Conservation (phyloP, 2,329 filamentous ascomycete species). For the Fusarium lateritium region DNA sequence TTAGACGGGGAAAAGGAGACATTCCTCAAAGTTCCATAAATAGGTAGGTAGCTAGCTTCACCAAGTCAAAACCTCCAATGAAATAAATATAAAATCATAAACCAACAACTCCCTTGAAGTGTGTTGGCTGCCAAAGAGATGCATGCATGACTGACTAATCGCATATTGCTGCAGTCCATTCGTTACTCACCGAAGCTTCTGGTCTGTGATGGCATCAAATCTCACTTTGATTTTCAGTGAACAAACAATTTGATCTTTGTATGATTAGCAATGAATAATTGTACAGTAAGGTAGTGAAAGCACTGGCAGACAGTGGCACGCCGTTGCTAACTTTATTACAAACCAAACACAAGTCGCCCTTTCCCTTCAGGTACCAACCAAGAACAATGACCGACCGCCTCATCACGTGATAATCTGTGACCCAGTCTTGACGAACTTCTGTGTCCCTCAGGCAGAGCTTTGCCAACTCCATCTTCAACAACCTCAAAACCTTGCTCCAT, state of each 20-base stretch:
- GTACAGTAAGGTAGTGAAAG: background rate
- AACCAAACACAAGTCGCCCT: constrained; percentile 19
- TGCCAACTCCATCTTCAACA: constrained; percentile 46
- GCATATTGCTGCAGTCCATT: background rate
- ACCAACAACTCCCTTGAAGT: background rate
- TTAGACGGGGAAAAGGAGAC: background rate
- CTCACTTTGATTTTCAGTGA: constrained; percentile 16
- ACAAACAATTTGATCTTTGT: constrained; percentile 15
- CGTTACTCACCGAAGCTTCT: constrained; percentile 42
- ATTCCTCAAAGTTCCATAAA: constrained; percentile 2
- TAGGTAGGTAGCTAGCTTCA: constrained; percentile 6
- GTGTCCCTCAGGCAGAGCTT: constrained; percentile 48
- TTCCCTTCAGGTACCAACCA: constrained; percentile 1
- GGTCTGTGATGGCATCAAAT: constrained; percentile 31
- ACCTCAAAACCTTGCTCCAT: constrained; percentile 43
- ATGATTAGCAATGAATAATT: constrained; percentile 18
- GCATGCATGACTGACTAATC: constrained; percentile 38
- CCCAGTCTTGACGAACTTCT: constrained; percentile 51
- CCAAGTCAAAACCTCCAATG: background rate
- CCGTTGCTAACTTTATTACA: constrained; percentile 16
- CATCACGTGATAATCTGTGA: constrained; percentile 49
- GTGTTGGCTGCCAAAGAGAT: background rate
- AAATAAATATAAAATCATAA: background rate
- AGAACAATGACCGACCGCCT: constrained; percentile 24
- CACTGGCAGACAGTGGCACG: background rate